Percentiles rank a stretch among this genome's conserved stretches.
phyloP scores from a whole-genome alignment of 345 rosid species.

The Lepidium africanum region DNA sequence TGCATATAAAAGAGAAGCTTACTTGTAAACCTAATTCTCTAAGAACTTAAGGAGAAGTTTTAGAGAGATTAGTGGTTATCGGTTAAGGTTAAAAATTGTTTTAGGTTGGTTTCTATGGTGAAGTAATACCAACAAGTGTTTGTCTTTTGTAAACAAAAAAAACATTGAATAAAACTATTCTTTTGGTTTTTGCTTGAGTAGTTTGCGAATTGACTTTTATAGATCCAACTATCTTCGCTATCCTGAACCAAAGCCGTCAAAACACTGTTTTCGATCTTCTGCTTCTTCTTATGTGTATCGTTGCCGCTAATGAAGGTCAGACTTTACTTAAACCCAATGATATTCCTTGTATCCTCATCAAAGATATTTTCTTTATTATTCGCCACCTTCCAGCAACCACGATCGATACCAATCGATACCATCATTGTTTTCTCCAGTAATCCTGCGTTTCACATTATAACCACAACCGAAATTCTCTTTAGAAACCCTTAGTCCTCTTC shows the following conservation, averaged over 20 bases:
- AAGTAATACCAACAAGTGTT: too few species aligned
- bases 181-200: too few species aligned
- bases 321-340: background rate
- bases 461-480: background rate
- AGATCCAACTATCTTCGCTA: background rate
- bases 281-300: background rate
- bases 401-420: background rate
- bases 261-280: background rate
- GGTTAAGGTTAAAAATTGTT: too few species aligned
- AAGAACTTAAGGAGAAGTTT: too few species aligned
- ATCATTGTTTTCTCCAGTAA: background rate
- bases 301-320: background rate
- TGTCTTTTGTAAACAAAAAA: too few species aligned
- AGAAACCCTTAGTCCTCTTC: background rate
- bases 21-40: too few species aligned
- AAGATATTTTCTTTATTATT: background rate
- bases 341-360: background rate
- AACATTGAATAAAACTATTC: too few species aligned
- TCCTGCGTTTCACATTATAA: background rate
- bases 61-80: too few species aligned
- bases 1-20: too few species aligned
- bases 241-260: background rate
- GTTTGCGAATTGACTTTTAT: too few species aligned
- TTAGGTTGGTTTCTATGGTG: too few species aligned
- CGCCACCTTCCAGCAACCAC: background rate